Evolutionary conservation across 2,329 filamentous ascomycete species (phyloP).

Genomic region (Hypoxylon sp.): DNA sequence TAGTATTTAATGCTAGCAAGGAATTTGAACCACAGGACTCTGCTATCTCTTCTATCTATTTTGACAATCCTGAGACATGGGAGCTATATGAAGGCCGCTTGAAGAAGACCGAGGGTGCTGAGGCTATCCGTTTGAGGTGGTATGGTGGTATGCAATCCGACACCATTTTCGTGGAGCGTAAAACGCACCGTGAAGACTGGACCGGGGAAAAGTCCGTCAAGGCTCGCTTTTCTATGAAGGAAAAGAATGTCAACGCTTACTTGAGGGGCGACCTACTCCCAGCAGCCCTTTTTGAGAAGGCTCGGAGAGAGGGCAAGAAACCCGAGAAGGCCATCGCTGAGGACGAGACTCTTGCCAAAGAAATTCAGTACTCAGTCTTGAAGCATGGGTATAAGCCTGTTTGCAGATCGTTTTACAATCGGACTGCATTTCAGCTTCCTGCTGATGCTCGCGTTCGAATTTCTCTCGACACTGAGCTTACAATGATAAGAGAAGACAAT

Average conservation of each 20-base stretch:
- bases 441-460: slow-evolving; percentile 97
- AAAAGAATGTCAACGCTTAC: slow-evolving; percentile 97
- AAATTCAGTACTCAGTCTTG: slow-evolving; percentile 94
- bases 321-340: slow-evolving; percentile 91
- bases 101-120: slow-evolving; percentile 97
- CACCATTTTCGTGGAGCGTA: slow-evolving; percentile 96
- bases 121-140: slow-evolving; percentile 96
- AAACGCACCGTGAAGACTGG: slow-evolving; percentile 99
- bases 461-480: slow-evolving; percentile 95
- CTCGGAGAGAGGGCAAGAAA: slow-evolving; percentile 95
- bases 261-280: slow-evolving; percentile 88
- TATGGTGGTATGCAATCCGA: slow-evolving; percentile 97
- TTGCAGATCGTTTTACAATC: slow-evolving; percentile 96
- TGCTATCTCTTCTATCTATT: slow-evolving; percentile 98
- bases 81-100: slow-evolving; percentile 93
- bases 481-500: slow-evolving; percentile 96
- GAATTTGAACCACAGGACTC: slow-evolving; percentile 93
- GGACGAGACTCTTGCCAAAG: slow-evolving; percentile 88
- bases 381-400: slow-evolving; percentile 90
- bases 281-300: slow-evolving; percentile 94
- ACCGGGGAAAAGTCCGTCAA: slow-evolving; percentile 99
- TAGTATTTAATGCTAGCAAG: slow-evolving; percentile 98
- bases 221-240: slow-evolving; percentile 93
- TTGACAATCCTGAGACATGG: slow-evolving; percentile 94
- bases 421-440: slow-evolving; percentile 96